Conservation (phyloP, 176 grass and related monocot species). For the Eragrostis nindensis region DNA sequence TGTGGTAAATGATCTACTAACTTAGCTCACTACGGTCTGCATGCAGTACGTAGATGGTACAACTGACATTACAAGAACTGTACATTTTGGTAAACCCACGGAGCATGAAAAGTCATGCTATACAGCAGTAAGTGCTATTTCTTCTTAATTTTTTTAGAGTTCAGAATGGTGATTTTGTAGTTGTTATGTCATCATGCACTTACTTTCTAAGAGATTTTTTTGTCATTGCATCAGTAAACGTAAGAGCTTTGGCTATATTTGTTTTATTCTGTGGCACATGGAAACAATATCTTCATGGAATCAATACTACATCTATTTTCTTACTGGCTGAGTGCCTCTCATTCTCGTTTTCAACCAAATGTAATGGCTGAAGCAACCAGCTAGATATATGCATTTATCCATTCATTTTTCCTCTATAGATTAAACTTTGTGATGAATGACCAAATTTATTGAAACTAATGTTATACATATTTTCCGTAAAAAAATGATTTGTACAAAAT, state of each 20-base stretch:
- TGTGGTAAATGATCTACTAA: constrained; percentile 28
- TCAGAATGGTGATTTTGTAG: constrained; percentile 13
- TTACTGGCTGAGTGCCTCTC: not conserved
- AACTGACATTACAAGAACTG: constrained; percentile 98
- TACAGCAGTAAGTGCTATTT: constrained; percentile 75
- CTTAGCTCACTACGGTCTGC: constrained; percentile 27
- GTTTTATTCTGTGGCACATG: not conserved
- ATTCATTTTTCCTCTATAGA: not conserved
- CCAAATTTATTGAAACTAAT: constrained; percentile 11
- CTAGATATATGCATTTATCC: not conserved
- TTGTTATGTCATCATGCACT: not conserved
- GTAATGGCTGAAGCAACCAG: not conserved
- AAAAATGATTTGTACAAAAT: not conserved
- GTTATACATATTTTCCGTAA: not conserved
- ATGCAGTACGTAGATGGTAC: constrained; percentile 95
- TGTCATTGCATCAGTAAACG: not conserved
- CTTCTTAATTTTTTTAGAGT: constrained; percentile 1
- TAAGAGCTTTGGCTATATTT: not conserved
- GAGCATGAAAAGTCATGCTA: constrained; percentile 93
- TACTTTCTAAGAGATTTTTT: not conserved
- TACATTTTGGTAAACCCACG: constrained; percentile 98
- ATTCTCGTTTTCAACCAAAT: not conserved
- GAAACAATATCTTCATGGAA: not conserved
- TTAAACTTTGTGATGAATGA: not conserved
- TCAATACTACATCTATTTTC: not conserved